These are phyloP conservation scores for Aureobasidium sp. DNA, from an alignment of 2,329 filamentous ascomycete species.

Conservation along the genomic window DNA sequence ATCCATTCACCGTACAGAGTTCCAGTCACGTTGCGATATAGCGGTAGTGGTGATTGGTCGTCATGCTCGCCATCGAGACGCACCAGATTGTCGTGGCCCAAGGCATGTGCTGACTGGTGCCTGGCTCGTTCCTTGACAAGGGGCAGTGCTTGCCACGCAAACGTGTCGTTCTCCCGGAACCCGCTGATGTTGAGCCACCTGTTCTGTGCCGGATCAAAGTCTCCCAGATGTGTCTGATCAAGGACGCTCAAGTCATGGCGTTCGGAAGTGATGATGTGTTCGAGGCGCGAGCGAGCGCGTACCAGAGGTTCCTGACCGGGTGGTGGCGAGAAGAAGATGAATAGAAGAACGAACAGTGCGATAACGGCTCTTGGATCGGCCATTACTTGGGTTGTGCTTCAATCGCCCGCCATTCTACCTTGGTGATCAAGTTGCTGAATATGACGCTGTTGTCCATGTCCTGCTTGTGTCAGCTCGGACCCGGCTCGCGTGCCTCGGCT, in stretches of 20 bases:
- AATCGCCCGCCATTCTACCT: conserved; percentile 6
- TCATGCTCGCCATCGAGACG: conserved; percentile 31
- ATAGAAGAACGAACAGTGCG: conserved; percentile 43
- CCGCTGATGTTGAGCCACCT: conserved; percentile 58
- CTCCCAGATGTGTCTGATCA: conserved; percentile 43
- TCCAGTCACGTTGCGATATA: conserved; percentile 75
- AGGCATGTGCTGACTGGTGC: conserved; percentile 40
- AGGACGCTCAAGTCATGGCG: conserved; percentile 41
- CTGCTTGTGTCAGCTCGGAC: neutral
- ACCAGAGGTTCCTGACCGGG: conserved; percentile 27
- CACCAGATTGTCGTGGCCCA: conserved; percentile 28
- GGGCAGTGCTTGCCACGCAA: conserved; percentile 66
- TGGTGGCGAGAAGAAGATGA: conserved; percentile 45
- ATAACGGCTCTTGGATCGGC: conserved; percentile 38
- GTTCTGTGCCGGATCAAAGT: conserved; percentile 37
- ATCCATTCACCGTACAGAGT: conserved; percentile 70
- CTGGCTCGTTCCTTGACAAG: conserved; percentile 57
- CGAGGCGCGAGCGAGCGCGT: conserved; percentile 35
- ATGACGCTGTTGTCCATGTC: neutral
- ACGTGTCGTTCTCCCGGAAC: conserved; percentile 62
- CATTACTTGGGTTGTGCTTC: conserved; percentile 17
- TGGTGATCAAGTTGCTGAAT: neutral
- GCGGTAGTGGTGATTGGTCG: conserved; percentile 36
- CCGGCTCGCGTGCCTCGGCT: neutral
- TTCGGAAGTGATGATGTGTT: conserved; percentile 43